Evolutionary conservation across 2,329 filamentous ascomycete genomes (phyloP), one percentile per base, ranked within the genome.

Genomic region (Aspergillus ochraceoroseus): DNA sequence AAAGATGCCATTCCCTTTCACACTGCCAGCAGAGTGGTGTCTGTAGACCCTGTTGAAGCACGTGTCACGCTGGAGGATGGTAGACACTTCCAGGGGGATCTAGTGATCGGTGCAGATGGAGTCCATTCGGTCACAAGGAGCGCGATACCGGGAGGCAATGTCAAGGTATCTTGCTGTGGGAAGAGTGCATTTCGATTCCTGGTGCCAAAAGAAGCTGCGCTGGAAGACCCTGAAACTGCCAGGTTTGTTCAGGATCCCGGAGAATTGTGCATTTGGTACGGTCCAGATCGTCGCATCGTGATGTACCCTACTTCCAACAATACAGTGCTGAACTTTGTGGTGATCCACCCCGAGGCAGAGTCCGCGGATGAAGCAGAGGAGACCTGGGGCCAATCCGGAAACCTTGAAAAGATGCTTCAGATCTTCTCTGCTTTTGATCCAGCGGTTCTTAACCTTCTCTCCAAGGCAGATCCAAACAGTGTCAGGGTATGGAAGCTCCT

Each of bases 161-260:
- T 66, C 18, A 59, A 63, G 33, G 61, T 66, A 9, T 68, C 66
- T 25, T 59, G 63, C 0, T 68, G 67, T 6, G 75, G 74, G 1
- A 75, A 77, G 53, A 73, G 68, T 20, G 74, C 74, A 0, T 79
- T 76, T 49, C 65, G 76, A 5, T 79, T 77, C 55, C 53, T 77
- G 2, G 63, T 79, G 0, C 61, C 68, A 0, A 63, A 65, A 1
- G 67, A 73, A 3, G 62, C 59, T 2, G 58, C 64, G 0, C 35
- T 61, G n/a, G 56, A 43, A 22, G 66, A 60, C 56, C 70, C 47
- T 29, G 61, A 44, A 43, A 67, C 54, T 36, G 65, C 30, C 7
- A 55, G 57, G 15, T 62, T 65, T 38, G 62, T 57, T 0, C 49
- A 64, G 13, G 43, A 52, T 3, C 55, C 59, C 1, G 67, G 68